Evolutionary conservation across 768 basidiomycete species (phyloP).

Genomic region (Podaxis sp.): DNA sequence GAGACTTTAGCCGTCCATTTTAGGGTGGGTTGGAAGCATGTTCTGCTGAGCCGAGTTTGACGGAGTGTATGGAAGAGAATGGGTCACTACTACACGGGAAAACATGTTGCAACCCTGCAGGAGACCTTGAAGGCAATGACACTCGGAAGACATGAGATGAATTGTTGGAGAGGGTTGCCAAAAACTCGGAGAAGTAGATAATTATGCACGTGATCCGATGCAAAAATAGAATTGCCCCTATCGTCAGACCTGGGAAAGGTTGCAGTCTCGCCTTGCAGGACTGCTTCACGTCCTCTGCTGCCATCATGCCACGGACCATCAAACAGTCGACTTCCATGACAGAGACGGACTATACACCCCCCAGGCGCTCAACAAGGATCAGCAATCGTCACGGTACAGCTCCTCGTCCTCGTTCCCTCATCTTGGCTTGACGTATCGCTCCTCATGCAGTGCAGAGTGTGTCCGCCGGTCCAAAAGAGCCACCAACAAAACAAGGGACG

Average conservation of each 20-base stretch:
- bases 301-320: slow-evolving; percentile 14
- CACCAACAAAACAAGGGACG: slow-evolving; percentile 4
- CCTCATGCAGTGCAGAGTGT: slow-evolving; percentile 7
- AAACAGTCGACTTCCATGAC: slow-evolving; percentile 1
- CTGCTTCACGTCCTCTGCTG: background rate
- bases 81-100: background rate
- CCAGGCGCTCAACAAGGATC: slow-evolving; percentile 11
- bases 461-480: background rate
- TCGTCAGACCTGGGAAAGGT: slow-evolving; percentile 14
- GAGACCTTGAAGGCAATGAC: background rate
- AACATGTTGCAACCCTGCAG: background rate
- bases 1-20: slow-evolving; percentile 1
- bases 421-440: slow-evolving; percentile 5
- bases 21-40: slow-evolving; percentile 1
- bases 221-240: slow-evolving; percentile 12
- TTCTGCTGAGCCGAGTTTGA: background rate
- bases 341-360: background rate
- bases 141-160: background rate
- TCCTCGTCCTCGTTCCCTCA: background rate
- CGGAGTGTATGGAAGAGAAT: background rate
- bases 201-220: background rate
- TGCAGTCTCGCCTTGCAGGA: background rate
- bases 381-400: slow-evolving; percentile 12
- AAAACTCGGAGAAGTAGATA: background rate
- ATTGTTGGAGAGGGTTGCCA: background rate